phyloP scores from a whole-genome alignment of 148 eudicot species.

The Chenopodium formosanum region DNA sequence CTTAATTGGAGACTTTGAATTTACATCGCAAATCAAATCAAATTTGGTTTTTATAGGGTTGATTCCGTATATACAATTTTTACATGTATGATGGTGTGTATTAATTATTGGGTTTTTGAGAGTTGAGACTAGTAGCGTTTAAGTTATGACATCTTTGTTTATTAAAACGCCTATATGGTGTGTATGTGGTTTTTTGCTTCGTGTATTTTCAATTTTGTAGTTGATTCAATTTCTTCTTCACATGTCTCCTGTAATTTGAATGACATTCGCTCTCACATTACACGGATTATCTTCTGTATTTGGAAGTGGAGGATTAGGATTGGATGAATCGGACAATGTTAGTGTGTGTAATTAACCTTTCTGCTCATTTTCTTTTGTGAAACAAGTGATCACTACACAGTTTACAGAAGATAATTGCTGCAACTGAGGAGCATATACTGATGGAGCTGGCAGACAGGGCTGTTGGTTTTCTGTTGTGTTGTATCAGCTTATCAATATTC shows the following conservation, averaged over 20 bases:
- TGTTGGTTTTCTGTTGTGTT: slow-evolving; percentile 65
- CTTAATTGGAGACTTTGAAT: background rate
- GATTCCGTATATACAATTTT: background rate
- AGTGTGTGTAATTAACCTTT: background rate
- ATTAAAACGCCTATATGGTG: too few species aligned
- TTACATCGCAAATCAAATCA: background rate
- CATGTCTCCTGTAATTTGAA: background rate
- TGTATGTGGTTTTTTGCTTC: too few species aligned
- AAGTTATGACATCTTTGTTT: background rate
- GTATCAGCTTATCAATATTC: slow-evolving; percentile 72
- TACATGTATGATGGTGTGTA: background rate
- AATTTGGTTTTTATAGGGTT: background rate
- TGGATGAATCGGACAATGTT: background rate
- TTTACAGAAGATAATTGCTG: background rate
- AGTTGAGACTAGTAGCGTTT: background rate
- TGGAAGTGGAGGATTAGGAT: background rate
- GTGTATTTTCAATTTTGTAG: background rate
- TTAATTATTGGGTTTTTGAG: background rate
- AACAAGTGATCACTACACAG: background rate
- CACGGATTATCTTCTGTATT: background rate
- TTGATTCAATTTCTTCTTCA: background rate
- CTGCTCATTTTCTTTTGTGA: background rate
- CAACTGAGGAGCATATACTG: slow-evolving; percentile 9
- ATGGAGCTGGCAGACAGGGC: slow-evolving; percentile 95
- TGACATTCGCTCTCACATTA: background rate